phyloP scores from a whole-genome alignment of 1,139 yeast species.

The Suhomyces atakaporum region DNA sequence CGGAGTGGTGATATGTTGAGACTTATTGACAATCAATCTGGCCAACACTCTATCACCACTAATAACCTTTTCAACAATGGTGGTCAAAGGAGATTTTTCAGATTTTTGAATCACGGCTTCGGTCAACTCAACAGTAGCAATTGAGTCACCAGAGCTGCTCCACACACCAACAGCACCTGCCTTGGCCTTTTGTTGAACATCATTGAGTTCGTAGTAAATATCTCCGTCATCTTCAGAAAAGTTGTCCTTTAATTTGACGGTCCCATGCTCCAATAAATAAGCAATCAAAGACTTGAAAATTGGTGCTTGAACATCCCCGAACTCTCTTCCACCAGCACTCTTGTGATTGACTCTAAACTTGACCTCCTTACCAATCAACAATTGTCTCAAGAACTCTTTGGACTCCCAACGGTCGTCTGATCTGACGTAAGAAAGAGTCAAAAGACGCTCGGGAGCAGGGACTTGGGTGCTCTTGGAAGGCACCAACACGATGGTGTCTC shows the following conservation, averaged over 20 bases:
- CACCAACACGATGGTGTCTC: conserved; percentile 71
- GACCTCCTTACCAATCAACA: conserved; percentile 68
- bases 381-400: conserved; percentile 62
- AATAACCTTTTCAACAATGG: conserved; percentile 73
- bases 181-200: conserved; percentile 55
- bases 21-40: conserved; percentile 50
- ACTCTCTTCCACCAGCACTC: conserved; percentile 57
- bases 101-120: conserved; percentile 41
- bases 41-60: conserved; percentile 75
- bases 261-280: conserved; percentile 58
- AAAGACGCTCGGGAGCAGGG: conserved; percentile 58
- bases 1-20: conserved; percentile 52
- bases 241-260: conserved; percentile 64
- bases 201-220: conserved; percentile 27
- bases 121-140: conserved; percentile 35
- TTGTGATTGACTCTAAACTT: conserved; percentile 60
- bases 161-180: conserved; percentile 56
- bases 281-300: conserved; percentile 61
- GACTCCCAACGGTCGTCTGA: conserved; percentile 59
- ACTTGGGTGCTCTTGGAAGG: conserved; percentile 50
- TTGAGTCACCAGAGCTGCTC: conserved; percentile 29
- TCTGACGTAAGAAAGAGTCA: conserved; percentile 65
- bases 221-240: conserved; percentile 40
- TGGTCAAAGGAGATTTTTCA: conserved; percentile 45
- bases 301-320: conserved; percentile 72